Conservation (phyloP, 176 grass and related monocot genomes). For the Poa annua region DNA sequence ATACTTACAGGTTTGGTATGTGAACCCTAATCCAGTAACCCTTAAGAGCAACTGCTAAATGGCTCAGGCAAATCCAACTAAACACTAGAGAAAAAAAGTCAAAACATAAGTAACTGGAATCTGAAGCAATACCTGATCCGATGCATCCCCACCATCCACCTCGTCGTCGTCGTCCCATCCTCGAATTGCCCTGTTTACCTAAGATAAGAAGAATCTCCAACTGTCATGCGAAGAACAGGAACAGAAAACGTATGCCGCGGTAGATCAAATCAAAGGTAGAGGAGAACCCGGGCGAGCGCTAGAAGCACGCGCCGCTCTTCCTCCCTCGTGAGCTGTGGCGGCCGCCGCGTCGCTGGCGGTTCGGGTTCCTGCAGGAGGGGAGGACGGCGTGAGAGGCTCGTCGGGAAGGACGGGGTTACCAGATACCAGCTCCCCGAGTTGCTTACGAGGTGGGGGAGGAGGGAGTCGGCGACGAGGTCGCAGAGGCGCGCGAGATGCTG, state of each 20-base stretch:
- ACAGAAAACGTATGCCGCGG: background rate
- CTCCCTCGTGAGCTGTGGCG: conserved; percentile 39
- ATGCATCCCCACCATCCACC: background rate
- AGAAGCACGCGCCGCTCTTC: conserved; percentile 68
- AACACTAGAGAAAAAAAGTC: background rate
- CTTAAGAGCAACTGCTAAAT: background rate
- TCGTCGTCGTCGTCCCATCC: conserved; percentile 33
- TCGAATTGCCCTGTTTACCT: conserved; percentile 54
- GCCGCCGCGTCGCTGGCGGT: background rate
- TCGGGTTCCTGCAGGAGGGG: conserved; percentile 44
- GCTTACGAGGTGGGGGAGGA: conserved; percentile 58
- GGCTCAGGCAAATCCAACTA: background rate
- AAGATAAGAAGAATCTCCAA: conserved; percentile 31
- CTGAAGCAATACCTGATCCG: conserved; percentile 26
- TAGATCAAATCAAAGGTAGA: conserved; percentile 1
- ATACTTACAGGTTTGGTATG: background rate
- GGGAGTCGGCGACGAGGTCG: conserved; percentile 56
- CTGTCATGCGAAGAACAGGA: background rate
- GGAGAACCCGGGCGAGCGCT: conserved; percentile 53
- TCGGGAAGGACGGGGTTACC: background rate
- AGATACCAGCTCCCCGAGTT: background rate
- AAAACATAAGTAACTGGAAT: background rate
- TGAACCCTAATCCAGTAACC: background rate
- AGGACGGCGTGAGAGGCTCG: conserved; percentile 19
- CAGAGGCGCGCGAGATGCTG: conserved; percentile 54